Evolutionary conservation across 768 basidiomycete species (phyloP).

Genomic region (Amanita molliuscula): DNA sequence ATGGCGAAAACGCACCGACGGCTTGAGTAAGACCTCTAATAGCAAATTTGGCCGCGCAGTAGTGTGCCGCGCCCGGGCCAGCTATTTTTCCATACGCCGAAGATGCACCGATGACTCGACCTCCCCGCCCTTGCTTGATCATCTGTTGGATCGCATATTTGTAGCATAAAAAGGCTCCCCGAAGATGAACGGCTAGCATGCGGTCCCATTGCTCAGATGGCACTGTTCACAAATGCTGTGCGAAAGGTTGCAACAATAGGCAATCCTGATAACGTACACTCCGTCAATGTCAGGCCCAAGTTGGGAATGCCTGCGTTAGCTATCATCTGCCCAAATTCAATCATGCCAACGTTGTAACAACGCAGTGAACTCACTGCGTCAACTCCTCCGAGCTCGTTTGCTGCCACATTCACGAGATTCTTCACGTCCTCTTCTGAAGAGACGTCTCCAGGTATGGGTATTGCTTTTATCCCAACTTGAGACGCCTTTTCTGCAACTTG

Average conservation of each 20-base stretch:
- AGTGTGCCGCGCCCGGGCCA: constrained; percentile 12
- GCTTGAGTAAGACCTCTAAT: constrained; percentile 28
- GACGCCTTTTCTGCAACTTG: constrained; percentile 18
- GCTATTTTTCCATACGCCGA: constrained; percentile 22
- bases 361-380: constrained; percentile 30
- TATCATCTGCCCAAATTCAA: constrained; percentile 22
- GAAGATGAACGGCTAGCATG: constrained; percentile 38
- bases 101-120: constrained; percentile 41
- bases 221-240: constrained; percentile 13
- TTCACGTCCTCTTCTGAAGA: constrained; percentile 30
- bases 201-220: constrained; percentile 28
- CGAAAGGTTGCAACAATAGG: background rate
- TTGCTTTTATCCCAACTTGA: constrained; percentile 15
- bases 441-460: constrained; percentile 26
- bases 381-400: constrained; percentile 28
- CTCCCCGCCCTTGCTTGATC: constrained; percentile 41
- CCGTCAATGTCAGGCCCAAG: constrained; percentile 10
- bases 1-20: constrained; percentile 17
- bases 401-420: constrained; percentile 22
- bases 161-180: constrained; percentile 52
- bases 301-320: constrained; percentile 31
- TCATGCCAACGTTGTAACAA: background rate
- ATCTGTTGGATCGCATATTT: constrained; percentile 55
- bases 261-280: background rate
- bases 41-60: constrained; percentile 28